phyloP scores from a whole-genome alignment of 1,139 yeast species.

The Hanseniaspora sp. region DNA sequence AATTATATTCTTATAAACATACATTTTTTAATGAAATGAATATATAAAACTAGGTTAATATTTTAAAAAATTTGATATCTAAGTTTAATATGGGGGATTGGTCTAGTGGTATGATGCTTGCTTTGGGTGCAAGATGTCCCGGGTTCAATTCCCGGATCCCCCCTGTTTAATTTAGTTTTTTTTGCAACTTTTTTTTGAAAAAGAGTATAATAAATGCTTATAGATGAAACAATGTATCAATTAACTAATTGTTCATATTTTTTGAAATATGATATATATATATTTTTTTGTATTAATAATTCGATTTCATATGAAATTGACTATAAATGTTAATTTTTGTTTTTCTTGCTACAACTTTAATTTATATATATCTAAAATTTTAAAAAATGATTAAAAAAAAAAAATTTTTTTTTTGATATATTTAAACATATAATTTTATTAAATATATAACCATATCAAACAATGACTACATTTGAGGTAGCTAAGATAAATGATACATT shows the following conservation, averaged over 20 bases:
- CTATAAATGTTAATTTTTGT: not conserved
- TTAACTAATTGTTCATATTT: too few relatives aligned
- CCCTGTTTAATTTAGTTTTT: slow-evolving; percentile 11
- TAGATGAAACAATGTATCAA: not conserved
- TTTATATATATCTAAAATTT: too few relatives aligned
- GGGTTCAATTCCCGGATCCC: slow-evolving; percentile 18
- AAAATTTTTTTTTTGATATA: not conserved
- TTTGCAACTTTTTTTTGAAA: not conserved
- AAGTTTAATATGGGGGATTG: not conserved
- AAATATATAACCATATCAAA: not conserved
- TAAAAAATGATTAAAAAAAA: not conserved
- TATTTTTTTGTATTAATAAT: too few relatives aligned
- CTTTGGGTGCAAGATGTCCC: slow-evolving; percentile 24
- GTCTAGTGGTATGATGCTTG: slow-evolving; percentile 30
- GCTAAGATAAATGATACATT: not conserved
- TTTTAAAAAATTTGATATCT: too few relatives aligned
- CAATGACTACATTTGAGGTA: not conserved
- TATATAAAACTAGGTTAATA: too few relatives aligned
- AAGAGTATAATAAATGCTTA: too few relatives aligned
- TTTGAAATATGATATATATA: too few relatives aligned
- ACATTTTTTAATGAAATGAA: too few relatives aligned
- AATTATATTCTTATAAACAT: too few relatives aligned
- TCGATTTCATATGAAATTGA: not conserved
- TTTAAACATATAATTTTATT: not conserved
- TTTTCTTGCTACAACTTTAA: not conserved